A percentile compares a stretch with the other conserved stretches of the same genome.
Conservation (phyloP, 2,329 filamentous ascomycete species). For the Aspergillus quadrilineatus region DNA sequence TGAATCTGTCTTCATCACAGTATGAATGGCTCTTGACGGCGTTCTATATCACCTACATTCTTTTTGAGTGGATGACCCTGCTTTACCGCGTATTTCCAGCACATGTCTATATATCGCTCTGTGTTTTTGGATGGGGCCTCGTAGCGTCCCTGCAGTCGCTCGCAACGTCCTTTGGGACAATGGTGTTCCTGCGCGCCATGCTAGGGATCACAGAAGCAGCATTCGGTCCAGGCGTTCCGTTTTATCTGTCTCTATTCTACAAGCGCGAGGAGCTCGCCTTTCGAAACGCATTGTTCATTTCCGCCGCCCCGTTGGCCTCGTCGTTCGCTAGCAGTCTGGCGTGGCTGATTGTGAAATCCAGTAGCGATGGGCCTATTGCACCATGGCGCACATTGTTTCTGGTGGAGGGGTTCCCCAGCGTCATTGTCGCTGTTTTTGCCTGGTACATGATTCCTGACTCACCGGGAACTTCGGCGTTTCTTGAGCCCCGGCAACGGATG, state of each 20-base stretch:
- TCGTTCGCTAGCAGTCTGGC: constrained; percentile 76
- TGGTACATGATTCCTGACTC: constrained; percentile 76
- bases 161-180: constrained; percentile 61
- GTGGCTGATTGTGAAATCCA: constrained; percentile 70
- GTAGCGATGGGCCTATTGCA: constrained; percentile 65
- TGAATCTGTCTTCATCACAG: constrained; percentile 55
- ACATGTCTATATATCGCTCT: constrained; percentile 59
- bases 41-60: constrained; percentile 65
- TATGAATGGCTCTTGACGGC: constrained; percentile 63
- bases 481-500: constrained; percentile 63
- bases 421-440: constrained; percentile 70
- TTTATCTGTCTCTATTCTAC: constrained; percentile 65
- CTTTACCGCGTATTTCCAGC: constrained; percentile 61
- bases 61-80: constrained; percentile 66
- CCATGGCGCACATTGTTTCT: constrained; percentile 85
- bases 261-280: constrained; percentile 73
- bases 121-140: constrained; percentile 75
- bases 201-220: constrained; percentile 62
- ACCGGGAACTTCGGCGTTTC: constrained; percentile 64
- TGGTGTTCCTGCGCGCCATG: constrained; percentile 46
- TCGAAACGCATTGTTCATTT: constrained; percentile 81
- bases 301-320: constrained; percentile 63
- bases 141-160: constrained; percentile 71
- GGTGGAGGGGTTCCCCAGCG: constrained; percentile 79
- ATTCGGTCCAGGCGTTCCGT: constrained; percentile 63